Evolutionary conservation across 2,329 filamentous ascomycete species (phyloP), one percentile per base, ranked within the genome.

Genomic region (Exophiala dermatitidis): DNA sequence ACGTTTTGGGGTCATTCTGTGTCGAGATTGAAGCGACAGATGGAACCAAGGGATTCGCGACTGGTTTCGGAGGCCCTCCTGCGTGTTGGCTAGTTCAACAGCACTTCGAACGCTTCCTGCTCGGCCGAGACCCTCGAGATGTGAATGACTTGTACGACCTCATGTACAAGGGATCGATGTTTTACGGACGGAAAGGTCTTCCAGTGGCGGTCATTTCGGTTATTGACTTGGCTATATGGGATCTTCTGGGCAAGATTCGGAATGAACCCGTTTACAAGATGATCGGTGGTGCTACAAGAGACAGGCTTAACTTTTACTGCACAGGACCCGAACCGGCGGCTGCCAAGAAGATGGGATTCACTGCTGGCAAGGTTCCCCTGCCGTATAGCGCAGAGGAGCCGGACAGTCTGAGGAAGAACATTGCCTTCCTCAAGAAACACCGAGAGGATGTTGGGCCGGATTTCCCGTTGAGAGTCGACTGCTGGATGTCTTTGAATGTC

Each of bases 151-250:
- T 96, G 31, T 96, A 94, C 68, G 90, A 96, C 75, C 89, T 94
- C 70, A 95, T 96, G 90, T 96, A 95, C 76, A 84, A 90, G 56
- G 87, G 80, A 1, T 94, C 89, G 62, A 94, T 95, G 88, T 96
- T 95, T 76, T 96, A 96, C 67, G 90, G 90, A 57, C 85, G 90
- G 62, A 96, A 96, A 71, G 90, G 90, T 44, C 81, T 96, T 1
- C 86, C 90, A 1, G 81, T 91, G 7, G 90, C 90, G 49, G 85
- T 94, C 65, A 96, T 96, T 66, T 95, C 89, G 1, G 90, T 95
- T 60, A 93, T 96, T 65, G 90, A 96, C 66, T 79, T 96, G 41
- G 90, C 90, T 3, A 72, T 96, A 38, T 96, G 90, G 90, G 90
- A 96, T 74, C 77, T 96, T 40, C 74, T 94, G 3, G 90, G 90